Evolutionary conservation across 176 grass and related monocot genomes (phyloP), one percentile per base, ranked within the genome.

Genomic region (Aegilops bicornis): DNA sequence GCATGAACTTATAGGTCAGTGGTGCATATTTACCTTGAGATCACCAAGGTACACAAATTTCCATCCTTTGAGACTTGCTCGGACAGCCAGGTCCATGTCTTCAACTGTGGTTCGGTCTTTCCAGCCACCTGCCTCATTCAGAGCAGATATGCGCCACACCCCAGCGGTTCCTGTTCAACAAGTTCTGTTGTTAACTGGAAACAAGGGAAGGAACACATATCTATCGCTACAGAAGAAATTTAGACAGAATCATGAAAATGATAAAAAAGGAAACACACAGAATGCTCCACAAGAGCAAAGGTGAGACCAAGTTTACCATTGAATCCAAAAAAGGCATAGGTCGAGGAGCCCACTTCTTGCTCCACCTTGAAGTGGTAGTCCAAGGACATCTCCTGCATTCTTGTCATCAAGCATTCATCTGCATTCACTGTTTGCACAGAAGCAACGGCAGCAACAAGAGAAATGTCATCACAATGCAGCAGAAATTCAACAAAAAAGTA

Each of bases 71-170:
- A 95, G 93, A 40, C 88, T 87, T 14, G 93, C 93, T 78, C 89
- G 82, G 79, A 95, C 89, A 6, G 91, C 84, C 71, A 95, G 83
- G 87, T 95, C 93, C 93, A 95, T 95, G 64, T 93, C 93, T 87
- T 95, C 93, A 4, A 95, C 89, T 8, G 89, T 95, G 19, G 93
- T 95, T 68, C 89, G 62, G 43, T 93, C 91, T 70, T 95, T 93
- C 93, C 93, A 95, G 5, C 93, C 93, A 64, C 91, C 89, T 50
- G 91, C 86, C 56, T 95, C 93, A 43, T 87, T 87, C 65, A 93
- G 20, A 64, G 93, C 88, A 17, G 83, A 84, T 80, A 95, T 91
- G 54, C 84, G 81, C 93, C 93, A 95, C 5, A 95, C 77, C 29
- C 93, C 89, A 1, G 91, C 91, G 0, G 91, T 95, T 79, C 93